A percentile compares a stretch with the other conserved stretches of the same genome.
These are phyloP conservation scores for Citrullus colocynthis DNA, from an alignment of 306 rosid genomes.

Conservation along the genomic window DNA sequence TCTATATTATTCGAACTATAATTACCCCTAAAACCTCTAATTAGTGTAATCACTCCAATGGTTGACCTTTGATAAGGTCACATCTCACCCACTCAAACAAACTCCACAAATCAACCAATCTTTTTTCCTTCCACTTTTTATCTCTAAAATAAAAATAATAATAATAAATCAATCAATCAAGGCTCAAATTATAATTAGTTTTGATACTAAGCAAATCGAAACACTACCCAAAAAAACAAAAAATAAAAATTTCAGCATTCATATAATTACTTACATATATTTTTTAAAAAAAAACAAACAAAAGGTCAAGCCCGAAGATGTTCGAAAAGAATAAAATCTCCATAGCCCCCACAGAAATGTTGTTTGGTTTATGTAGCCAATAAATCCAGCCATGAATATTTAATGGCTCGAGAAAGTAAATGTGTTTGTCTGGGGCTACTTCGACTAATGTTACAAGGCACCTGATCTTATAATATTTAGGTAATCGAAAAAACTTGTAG, in stretches of 20 bases:
- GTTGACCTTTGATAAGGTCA: neutral
- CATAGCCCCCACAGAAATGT: neutral
- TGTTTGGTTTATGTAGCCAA: neutral
- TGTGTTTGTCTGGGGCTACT: too few relatives aligned
- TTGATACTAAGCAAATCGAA: neutral
- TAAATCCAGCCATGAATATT: neutral
- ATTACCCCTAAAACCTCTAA: neutral
- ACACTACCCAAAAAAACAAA: neutral
- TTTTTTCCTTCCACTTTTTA: neutral
- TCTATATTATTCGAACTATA: neutral
- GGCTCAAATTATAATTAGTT: neutral
- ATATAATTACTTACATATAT: neutral
- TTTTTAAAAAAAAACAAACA: neutral
- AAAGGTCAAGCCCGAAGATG: neutral
- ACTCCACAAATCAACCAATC: neutral
- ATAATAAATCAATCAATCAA: too few relatives aligned
- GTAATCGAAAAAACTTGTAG: too few relatives aligned
- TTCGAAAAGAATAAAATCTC: neutral
- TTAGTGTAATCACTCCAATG: neutral
- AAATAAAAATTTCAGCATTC: neutral
- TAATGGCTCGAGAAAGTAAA: neutral
- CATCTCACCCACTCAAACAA: neutral
- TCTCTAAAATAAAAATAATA: neutral
- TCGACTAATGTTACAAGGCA: too few relatives aligned
- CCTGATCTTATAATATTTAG: too few relatives aligned